Conservation (phyloP, 805 yeast genomes). For the Tetrapisispora iriomotensis region DNA sequence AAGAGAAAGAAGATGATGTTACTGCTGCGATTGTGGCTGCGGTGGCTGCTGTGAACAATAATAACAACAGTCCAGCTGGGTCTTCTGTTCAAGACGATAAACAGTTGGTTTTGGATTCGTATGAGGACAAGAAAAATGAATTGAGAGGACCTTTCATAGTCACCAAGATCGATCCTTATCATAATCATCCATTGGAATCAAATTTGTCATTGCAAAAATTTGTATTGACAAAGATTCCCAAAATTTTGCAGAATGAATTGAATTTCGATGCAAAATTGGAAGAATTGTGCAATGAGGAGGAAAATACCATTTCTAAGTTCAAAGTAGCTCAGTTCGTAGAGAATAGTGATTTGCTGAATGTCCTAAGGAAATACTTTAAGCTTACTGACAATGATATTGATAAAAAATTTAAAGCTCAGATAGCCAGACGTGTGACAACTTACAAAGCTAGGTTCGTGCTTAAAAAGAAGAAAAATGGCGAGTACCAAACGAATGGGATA, state of each 20-base stretch:
- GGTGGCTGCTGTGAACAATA: constrained; percentile 23
- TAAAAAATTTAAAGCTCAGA: constrained; percentile 22
- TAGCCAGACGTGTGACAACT: constrained; percentile 29
- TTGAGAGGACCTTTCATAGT: constrained; percentile 26
- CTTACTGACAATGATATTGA: constrained; percentile 24
- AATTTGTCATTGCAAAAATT: constrained; percentile 25
- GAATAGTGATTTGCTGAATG: constrained; percentile 25
- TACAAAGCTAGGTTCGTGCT: constrained; percentile 29
- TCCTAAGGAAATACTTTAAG: constrained; percentile 25
- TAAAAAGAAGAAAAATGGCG: constrained; percentile 27
- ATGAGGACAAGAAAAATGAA: neutral
- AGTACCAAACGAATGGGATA: constrained; percentile 12
- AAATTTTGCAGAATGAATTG: constrained; percentile 26
- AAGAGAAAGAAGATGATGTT: constrained; percentile 21
- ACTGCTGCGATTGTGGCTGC: constrained; percentile 30
- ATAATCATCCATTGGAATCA: constrained; percentile 27
- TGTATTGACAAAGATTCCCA: constrained; percentile 27
- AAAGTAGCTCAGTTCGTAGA: constrained; percentile 28
- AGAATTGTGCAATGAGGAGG: constrained; percentile 25
- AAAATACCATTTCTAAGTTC: constrained; percentile 25
- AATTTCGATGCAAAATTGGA: constrained; percentile 27
- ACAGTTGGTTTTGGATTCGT: neutral
- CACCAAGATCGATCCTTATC: constrained; percentile 29
- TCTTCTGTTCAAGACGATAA: neutral
- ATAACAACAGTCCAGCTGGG: neutral